phyloP scores from a whole-genome alignment of 2,329 filamentous ascomycete genomes.

The Dactylella cylindrospora region DNA sequence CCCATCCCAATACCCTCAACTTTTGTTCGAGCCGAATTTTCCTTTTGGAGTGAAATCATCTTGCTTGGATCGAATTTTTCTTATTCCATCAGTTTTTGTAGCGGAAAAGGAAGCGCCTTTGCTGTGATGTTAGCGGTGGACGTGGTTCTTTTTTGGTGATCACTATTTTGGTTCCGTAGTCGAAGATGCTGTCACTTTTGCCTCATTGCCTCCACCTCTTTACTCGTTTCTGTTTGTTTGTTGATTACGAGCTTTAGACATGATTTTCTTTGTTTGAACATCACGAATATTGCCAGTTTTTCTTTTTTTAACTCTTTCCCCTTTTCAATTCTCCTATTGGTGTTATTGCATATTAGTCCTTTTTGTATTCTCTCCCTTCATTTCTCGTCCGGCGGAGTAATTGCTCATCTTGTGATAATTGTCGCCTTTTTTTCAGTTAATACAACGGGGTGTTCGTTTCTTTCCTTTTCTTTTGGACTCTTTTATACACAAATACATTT shows the following conservation, averaged over 20 bases:
- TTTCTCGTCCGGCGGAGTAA: slow-evolving; percentile 35
- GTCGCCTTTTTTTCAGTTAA: no score
- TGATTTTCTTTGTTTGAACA: slow-evolving; percentile 41
- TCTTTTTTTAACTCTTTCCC: slow-evolving; percentile 40
- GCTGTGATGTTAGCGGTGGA: slow-evolving; percentile 33
- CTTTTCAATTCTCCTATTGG: slow-evolving; percentile 38
- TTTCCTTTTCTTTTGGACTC: no score
- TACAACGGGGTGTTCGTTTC: no score
- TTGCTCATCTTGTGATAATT: no score
- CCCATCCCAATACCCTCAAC: no score
- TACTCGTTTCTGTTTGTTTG: slow-evolving; percentile 11
- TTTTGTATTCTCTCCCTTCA: neutral
- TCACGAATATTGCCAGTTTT: slow-evolving; percentile 45
- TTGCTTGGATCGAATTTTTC: neutral
- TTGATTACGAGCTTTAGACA: slow-evolving; percentile 45
- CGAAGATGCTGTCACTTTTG: slow-evolving; percentile 6
- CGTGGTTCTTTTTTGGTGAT: slow-evolving; percentile 10
- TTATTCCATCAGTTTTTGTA: slow-evolving; percentile 7
- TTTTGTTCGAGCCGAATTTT: no score
- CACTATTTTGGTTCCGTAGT: slow-evolving; percentile 7
- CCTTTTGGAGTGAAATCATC: neutral
- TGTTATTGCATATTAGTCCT: slow-evolving; percentile 30
- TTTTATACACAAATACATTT: no score
- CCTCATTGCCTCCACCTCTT: neutral
- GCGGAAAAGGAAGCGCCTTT: slow-evolving; percentile 16